Percentiles rank a stretch among this genome's conserved stretches.
Evolutionary conservation across 257 asterid species (phyloP).

Genomic region (Penstemon eatonii): DNA sequence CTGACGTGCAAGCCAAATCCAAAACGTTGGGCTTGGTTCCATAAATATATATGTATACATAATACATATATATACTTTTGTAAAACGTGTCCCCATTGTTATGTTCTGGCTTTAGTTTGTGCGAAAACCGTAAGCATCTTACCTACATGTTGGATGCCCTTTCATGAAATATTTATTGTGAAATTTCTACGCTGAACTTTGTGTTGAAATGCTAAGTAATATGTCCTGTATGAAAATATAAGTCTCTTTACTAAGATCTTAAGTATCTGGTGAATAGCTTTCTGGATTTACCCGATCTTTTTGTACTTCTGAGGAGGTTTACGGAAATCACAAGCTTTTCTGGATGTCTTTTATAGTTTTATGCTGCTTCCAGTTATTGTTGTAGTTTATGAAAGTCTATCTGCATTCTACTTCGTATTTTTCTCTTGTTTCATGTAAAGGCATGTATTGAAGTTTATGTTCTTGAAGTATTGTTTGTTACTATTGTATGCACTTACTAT

Average conservation of each 20-base stretch:
- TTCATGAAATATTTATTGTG: not conserved
- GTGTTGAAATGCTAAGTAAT: too few species aligned
- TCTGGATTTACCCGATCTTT: too few species aligned
- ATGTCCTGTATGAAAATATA: too few species aligned
- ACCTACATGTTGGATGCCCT: not conserved
- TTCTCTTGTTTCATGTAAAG: not conserved
- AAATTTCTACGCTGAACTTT: too few species aligned
- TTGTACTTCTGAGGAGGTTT: too few species aligned
- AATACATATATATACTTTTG: too few species aligned
- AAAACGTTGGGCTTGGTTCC: constrained; percentile 3
- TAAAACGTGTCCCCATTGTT: not conserved
- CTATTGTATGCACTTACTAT: constrained; percentile 21
- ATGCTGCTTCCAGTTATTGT: constrained; percentile 10
- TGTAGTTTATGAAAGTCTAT: constrained; percentile 17
- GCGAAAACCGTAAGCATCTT: constrained; percentile 1
- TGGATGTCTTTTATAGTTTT: too few species aligned
- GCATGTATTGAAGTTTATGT: constrained; percentile 10
- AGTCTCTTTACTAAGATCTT: too few species aligned
- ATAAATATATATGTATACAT: not conserved
- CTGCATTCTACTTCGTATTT: constrained; percentile 1
- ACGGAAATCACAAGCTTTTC: too few species aligned
- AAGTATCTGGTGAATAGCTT: too few species aligned
- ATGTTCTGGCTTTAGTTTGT: constrained; percentile 1
- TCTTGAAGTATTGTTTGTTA: constrained; percentile 11
- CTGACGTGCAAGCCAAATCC: constrained; percentile 1